Evolutionary conservation across 2,329 filamentous ascomycete genomes (phyloP).

Genomic region (Neophaeococcomyces aloes): DNA sequence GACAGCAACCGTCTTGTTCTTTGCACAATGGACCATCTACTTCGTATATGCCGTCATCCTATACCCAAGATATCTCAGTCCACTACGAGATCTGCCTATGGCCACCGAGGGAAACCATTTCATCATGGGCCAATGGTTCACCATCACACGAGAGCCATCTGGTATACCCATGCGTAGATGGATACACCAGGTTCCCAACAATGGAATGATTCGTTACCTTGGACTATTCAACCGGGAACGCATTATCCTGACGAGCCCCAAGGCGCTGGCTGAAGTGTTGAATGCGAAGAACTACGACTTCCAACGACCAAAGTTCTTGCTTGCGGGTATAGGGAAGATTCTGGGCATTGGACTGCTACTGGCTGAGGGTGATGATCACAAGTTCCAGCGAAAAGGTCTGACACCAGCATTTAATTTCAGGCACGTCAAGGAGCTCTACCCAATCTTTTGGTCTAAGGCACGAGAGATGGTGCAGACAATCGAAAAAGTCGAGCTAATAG

Average conservation of each 20-base stretch:
- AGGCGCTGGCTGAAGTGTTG: slow-evolving; percentile 59
- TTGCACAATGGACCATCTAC: slow-evolving; percentile 19
- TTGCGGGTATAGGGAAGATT: slow-evolving; percentile 26
- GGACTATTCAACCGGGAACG: slow-evolving; percentile 53
- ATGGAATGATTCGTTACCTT: slow-evolving; percentile 59
- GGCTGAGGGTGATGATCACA: slow-evolving; percentile 86
- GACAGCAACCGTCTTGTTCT: slow-evolving; percentile 21
- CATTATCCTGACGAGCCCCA: slow-evolving; percentile 51
- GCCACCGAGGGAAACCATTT: slow-evolving; percentile 35
- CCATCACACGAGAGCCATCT: slow-evolving; percentile 30
- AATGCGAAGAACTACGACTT: slow-evolving; percentile 61
- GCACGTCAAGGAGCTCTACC: slow-evolving; percentile 74
- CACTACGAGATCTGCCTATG: slow-evolving; percentile 46
- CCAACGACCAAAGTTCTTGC: slow-evolving; percentile 48
- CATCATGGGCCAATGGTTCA: slow-evolving; percentile 36
- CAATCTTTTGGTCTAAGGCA: slow-evolving; percentile 71
- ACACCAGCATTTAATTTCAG: slow-evolving; percentile 77
- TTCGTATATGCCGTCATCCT: slow-evolving; percentile 35
- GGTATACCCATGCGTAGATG: slow-evolving; percentile 35
- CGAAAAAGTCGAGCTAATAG: slow-evolving; percentile 28
- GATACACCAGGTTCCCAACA: slow-evolving; percentile 52
- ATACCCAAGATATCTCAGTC: slow-evolving; percentile 49
- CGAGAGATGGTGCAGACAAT: slow-evolving; percentile 57
- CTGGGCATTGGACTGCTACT: slow-evolving; percentile 47
- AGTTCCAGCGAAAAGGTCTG: slow-evolving; percentile 62